These are phyloP conservation scores for Diaporthe citriasiana DNA, from an alignment of 2,329 filamentous ascomycete species.

Conservation along the genomic window DNA sequence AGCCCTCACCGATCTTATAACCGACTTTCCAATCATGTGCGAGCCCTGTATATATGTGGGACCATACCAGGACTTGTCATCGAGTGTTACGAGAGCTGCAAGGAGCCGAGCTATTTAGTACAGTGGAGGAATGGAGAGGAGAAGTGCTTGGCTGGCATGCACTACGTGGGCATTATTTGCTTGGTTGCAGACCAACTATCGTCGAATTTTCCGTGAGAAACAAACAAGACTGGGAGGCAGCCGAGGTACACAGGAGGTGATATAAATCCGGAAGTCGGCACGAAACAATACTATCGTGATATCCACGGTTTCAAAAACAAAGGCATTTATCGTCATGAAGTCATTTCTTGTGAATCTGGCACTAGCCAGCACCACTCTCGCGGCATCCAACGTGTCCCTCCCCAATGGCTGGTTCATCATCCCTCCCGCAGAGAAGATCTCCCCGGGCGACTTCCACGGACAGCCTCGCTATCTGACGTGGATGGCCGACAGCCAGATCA, in stretches of 20 bases:
- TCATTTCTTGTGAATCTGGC: neutral
- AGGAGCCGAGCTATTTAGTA: conserved; percentile 9
- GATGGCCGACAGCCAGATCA: conserved; percentile 23
- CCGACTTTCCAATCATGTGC: conserved; percentile 7
- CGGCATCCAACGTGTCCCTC: conserved; percentile 1
- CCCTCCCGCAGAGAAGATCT: conserved; percentile 1
- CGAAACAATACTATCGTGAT: too few species aligned
- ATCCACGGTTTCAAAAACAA: neutral
- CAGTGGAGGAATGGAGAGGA: neutral
- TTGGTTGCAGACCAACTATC: neutral
- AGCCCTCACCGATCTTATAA: neutral
- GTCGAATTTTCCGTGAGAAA: neutral
- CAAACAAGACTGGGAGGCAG: too few species aligned
- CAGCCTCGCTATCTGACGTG: conserved; percentile 27
- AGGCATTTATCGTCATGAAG: neutral
- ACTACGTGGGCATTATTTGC: neutral
- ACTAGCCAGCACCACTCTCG: neutral
- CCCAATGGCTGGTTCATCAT: conserved; percentile 29
- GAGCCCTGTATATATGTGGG: neutral
- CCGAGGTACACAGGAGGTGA: neutral
- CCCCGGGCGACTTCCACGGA: conserved; percentile 7
- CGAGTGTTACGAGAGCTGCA: neutral
- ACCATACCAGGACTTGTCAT: neutral
- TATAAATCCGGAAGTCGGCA: neutral
- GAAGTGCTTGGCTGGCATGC: neutral